Percentiles rank a stretch among this genome's conserved stretches.
These are phyloP conservation scores for Mimosa bimucronata DNA, from an alignment of 306 rosid species.

Conservation along the genomic window DNA sequence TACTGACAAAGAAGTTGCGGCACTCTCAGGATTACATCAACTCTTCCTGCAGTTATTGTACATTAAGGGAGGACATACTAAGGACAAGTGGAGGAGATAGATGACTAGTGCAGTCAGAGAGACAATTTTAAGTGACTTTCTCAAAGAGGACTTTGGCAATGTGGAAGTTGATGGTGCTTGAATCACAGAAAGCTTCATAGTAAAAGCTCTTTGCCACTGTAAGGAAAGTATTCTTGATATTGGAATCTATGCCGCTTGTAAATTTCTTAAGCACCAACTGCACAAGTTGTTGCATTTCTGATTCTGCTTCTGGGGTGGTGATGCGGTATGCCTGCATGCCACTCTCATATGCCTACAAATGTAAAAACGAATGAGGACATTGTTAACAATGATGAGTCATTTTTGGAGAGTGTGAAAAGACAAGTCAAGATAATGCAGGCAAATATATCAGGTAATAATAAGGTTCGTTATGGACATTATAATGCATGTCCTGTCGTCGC, in stretches of 20 bases:
- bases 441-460: background rate
- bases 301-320: constrained; percentile 53
- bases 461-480: background rate
- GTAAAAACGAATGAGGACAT: background rate
- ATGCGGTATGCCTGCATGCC: constrained; percentile 6
- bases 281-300: constrained; percentile 72
- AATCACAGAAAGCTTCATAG: constrained; percentile 69
- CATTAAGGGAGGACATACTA: constrained; percentile 1
- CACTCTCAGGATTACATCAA: too few species aligned
- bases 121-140: constrained; percentile 52
- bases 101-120: background rate
- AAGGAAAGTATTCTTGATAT: constrained; percentile 70
- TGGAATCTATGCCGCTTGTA: constrained; percentile 46
- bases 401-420: background rate
- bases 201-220: constrained; percentile 66
- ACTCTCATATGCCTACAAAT: constrained; percentile 46
- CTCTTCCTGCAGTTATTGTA: background rate
- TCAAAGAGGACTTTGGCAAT: constrained; percentile 80
- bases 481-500: constrained; percentile 36
- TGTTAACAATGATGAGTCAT: background rate
- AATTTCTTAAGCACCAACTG: constrained; percentile 62
- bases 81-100: constrained; percentile 30
- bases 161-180: constrained; percentile 69
- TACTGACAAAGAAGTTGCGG: too few species aligned
- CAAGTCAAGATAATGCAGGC: background rate